Percentiles rank a stretch among this genome's conserved stretches.
These are phyloP conservation scores for Amanita molliuscula DNA, from an alignment of 768 basidiomycete species.

Conservation along the genomic window DNA sequence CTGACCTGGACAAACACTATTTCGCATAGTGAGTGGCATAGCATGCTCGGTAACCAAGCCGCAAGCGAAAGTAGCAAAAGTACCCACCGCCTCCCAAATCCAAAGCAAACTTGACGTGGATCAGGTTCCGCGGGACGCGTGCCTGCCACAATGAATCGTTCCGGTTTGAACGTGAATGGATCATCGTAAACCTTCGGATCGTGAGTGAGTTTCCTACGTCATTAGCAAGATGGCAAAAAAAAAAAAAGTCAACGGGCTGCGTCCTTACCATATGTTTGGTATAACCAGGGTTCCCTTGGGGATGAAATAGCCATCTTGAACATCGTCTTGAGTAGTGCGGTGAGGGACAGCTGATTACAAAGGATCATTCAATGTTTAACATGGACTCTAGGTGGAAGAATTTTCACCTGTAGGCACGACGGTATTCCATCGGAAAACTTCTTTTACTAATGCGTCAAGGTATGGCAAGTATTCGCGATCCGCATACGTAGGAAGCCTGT, in stretches of 20 bases:
- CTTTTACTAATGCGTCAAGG: conserved; percentile 47
- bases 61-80: conserved; percentile 2
- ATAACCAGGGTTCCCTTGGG: conserved; percentile 47
- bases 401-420: conserved; percentile 32
- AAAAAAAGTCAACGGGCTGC: not conserved
- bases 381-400: not conserved
- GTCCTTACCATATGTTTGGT: conserved; percentile 36
- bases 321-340: conserved; percentile 46
- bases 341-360: conserved; percentile 36
- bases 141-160: conserved; percentile 42
- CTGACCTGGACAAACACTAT: conserved; percentile 39
- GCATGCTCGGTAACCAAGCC: conserved; percentile 1
- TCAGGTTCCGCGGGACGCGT: conserved; percentile 36
- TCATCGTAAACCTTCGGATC: conserved; percentile 43
- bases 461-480: conserved; percentile 53
- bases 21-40: conserved; percentile 6
- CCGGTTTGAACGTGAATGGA: conserved; percentile 48
- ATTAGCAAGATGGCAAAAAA: conserved; percentile 7
- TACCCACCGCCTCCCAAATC: conserved; percentile 56
- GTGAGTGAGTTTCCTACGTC: conserved; percentile 37
- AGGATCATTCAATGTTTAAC: conserved; percentile 9
- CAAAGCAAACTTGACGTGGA: conserved; percentile 54
- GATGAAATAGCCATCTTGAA: conserved; percentile 52
- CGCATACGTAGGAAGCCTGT: conserved; percentile 48
- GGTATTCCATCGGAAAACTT: conserved; percentile 43